Evolutionary conservation across 306 rosid species (phyloP).

Genomic region (Abrus pulchellus): DNA sequence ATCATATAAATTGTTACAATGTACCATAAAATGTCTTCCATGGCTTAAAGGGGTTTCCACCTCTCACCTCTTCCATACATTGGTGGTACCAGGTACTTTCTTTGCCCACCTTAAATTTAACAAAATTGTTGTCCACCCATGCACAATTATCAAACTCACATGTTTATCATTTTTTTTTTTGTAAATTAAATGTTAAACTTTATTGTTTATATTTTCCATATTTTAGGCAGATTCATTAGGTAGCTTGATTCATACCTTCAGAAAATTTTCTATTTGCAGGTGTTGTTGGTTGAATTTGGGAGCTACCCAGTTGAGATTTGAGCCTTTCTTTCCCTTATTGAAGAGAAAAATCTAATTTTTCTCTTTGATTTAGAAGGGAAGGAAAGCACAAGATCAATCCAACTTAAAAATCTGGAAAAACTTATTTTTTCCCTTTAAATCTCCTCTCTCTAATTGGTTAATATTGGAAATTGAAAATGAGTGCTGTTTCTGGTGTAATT

Average conservation of each 20-base stretch:
- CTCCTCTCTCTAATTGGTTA: no score
- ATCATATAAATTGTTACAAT: conserved; percentile 33
- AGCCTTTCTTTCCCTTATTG: no score
- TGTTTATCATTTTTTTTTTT: background rate
- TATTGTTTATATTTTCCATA: background rate
- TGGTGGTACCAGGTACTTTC: conserved; percentile 48
- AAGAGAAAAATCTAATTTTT: no score
- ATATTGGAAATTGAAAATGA: conserved; percentile 55
- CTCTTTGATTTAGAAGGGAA: no score
- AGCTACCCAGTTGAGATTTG: no score
- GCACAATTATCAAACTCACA: conserved; percentile 13
- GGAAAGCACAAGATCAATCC: no score
- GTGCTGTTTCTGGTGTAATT: conserved; percentile 79
- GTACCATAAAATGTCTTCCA: background rate
- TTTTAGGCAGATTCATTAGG: no score
- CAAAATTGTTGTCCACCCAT: background rate
- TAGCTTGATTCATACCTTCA: no score
- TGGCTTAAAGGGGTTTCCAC: conserved; percentile 47
- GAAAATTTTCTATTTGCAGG: no score
- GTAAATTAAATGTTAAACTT: background rate
- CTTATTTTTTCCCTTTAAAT: no score
- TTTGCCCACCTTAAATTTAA: background rate
- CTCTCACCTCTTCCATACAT: conserved; percentile 27
- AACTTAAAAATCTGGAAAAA: no score
- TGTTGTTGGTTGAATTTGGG: no score